phyloP scores from a whole-genome alignment of 768 basidiomycete species.

The Fistulinella prunicolor region DNA sequence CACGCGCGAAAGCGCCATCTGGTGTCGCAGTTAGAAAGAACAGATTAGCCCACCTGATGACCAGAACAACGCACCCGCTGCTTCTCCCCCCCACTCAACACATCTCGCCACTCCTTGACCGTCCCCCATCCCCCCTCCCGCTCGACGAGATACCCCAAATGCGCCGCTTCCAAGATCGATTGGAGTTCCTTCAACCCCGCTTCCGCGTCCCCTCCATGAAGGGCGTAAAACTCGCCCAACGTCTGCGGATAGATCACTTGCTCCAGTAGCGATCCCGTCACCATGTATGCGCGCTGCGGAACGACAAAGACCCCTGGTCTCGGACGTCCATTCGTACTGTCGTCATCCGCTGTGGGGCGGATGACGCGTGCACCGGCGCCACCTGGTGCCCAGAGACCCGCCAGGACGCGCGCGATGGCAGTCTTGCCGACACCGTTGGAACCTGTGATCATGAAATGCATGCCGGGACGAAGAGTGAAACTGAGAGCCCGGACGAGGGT shows the following conservation, averaged over 20 bases:
- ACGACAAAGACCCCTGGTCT: constrained; percentile 69
- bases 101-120: constrained; percentile 94
- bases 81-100: constrained; percentile 95
- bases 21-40: constrained; percentile 1
- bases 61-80: constrained; percentile 56
- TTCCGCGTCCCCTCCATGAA: constrained; percentile 41
- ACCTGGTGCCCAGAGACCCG: constrained; percentile 80
- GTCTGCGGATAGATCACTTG: constrained; percentile 90
- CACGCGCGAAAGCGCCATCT: constrained; percentile 92
- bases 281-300: constrained; percentile 93
- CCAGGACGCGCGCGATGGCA: constrained; percentile 82
- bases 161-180: constrained; percentile 75
- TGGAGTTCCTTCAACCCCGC: constrained; percentile 67
- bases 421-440: constrained; percentile 93
- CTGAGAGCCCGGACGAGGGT: constrained; percentile 69
- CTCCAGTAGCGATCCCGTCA: constrained; percentile 80
- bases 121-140: constrained; percentile 90
- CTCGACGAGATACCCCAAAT: constrained; percentile 78
- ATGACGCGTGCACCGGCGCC: constrained; percentile 33
- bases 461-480: constrained; percentile 60
- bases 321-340: constrained; percentile 34
- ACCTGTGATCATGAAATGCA: constrained; percentile 93
- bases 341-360: constrained; percentile 24
- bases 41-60: not conserved
- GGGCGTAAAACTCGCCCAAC: constrained; percentile 65